phyloP scores from a whole-genome alignment of 352 stramenopile species.

The Blastocystis hominis region DNA sequence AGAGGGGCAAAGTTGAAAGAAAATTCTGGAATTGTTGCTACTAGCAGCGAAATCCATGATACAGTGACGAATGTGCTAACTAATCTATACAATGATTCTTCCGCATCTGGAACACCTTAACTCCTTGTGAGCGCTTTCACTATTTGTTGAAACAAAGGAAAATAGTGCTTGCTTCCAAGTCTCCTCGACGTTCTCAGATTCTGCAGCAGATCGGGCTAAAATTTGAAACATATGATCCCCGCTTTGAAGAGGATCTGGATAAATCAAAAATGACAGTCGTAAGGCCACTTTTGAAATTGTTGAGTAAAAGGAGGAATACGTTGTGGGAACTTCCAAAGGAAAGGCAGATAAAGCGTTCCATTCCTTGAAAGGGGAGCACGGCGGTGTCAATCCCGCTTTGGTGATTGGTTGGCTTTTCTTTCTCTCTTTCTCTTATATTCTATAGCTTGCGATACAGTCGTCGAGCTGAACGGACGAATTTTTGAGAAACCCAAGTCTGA shows the following conservation, averaged over 20 bases:
- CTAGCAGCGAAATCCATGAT: constrained; percentile 61
- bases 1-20: constrained; percentile 63
- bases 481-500: constrained; percentile 77
- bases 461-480: constrained; percentile 73
- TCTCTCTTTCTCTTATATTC: not conserved
- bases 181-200: constrained; percentile 42
- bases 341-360: constrained; percentile 71
- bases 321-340: constrained; percentile 53
- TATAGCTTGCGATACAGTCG: constrained; percentile 74
- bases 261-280: constrained; percentile 35
- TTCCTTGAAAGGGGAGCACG: constrained; percentile 60
- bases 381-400: constrained; percentile 60
- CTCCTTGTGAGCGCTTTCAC: not conserved
- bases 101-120: constrained; percentile 21
- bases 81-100: constrained; percentile 22
- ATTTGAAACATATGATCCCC: constrained; percentile 18
- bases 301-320: constrained; percentile 33
- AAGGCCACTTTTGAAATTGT: not conserved
- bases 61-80: constrained; percentile 58
- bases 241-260: constrained; percentile 57
- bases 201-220: constrained; percentile 51
- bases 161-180: constrained; percentile 44
- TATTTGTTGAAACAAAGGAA: not conserved
- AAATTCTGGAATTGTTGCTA: constrained; percentile 62
- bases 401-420: constrained; percentile 63